Evolutionary conservation across 805 yeast genomes (phyloP).

Genomic region (Soucietia sequanensis): DNA sequence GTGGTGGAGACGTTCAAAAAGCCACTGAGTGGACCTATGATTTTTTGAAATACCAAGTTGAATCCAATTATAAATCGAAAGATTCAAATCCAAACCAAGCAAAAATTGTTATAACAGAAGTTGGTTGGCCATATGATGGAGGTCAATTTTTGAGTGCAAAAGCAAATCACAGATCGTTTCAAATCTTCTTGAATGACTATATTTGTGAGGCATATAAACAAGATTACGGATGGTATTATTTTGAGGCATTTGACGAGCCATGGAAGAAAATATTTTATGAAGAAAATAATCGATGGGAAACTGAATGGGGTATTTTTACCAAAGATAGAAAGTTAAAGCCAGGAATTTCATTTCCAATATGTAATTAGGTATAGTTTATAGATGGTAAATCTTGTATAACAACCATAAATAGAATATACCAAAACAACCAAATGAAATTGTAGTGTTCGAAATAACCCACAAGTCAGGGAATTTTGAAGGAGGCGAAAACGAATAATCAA

Average conservation of each 20-base stretch:
- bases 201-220: constrained; percentile 42
- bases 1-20: constrained; percentile 47
- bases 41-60: constrained; percentile 43
- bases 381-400: constrained; percentile 46
- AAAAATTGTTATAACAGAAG: constrained; percentile 52
- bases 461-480: constrained; percentile 74
- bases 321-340: constrained; percentile 45
- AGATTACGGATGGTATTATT: constrained; percentile 53
- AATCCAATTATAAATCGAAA: constrained; percentile 28
- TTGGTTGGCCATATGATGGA: constrained; percentile 74
- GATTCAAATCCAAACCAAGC: constrained; percentile 23
- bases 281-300: constrained; percentile 55
- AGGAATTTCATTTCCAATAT: neutral
- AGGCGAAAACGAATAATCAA: constrained; percentile 52
- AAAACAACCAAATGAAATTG: constrained; percentile 76
- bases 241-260: constrained; percentile 73
- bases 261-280: constrained; percentile 60
- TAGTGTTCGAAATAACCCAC: constrained; percentile 76
- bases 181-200: constrained; percentile 51
- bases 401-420: constrained; percentile 80
- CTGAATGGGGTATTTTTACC: constrained; percentile 69
- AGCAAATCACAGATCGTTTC: constrained; percentile 47
- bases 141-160: constrained; percentile 46
- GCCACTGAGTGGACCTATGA: constrained; percentile 56
- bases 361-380: neutral